These are phyloP conservation scores for Tulasnella sp. DNA, from an alignment of 768 basidiomycete species.

Conservation along the genomic window DNA sequence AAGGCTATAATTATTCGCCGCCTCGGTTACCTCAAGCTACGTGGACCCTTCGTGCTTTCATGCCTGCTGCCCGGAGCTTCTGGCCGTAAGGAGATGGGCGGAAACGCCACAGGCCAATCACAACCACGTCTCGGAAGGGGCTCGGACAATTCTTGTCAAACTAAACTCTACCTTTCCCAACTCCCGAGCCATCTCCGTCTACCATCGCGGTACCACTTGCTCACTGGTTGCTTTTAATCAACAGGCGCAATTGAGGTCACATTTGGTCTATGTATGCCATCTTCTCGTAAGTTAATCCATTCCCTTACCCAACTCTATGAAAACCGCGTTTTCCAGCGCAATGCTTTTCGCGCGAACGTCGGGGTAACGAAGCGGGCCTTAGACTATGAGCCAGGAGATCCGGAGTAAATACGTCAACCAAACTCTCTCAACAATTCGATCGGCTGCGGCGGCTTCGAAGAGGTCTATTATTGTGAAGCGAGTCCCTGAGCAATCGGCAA, in stretches of 20 bases:
- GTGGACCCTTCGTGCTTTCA: neutral
- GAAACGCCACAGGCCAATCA: neutral
- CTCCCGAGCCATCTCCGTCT: no score
- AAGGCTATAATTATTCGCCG: neutral
- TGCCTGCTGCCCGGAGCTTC: neutral
- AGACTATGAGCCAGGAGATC: neutral
- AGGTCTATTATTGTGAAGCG: neutral
- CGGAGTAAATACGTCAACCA: conserved; percentile 11
- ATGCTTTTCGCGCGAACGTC: neutral
- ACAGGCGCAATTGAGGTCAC: no score
- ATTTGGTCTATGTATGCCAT: neutral
- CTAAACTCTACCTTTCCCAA: neutral
- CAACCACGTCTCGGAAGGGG: neutral
- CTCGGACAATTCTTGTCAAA: conserved; percentile 12
- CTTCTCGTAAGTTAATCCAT: neutral
- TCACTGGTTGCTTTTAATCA: no score
- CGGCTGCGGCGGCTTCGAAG: neutral
- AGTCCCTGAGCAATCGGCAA: conserved; percentile 3
- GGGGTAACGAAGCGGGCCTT: neutral
- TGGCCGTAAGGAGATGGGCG: neutral
- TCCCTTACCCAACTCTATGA: neutral
- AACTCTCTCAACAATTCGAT: neutral
- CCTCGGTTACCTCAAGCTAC: neutral
- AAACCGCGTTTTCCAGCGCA: neutral
- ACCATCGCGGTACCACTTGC: no score